phyloP scores from a whole-genome alignment of 768 basidiomycete species.

The Termitomyces bulborhizus region DNA sequence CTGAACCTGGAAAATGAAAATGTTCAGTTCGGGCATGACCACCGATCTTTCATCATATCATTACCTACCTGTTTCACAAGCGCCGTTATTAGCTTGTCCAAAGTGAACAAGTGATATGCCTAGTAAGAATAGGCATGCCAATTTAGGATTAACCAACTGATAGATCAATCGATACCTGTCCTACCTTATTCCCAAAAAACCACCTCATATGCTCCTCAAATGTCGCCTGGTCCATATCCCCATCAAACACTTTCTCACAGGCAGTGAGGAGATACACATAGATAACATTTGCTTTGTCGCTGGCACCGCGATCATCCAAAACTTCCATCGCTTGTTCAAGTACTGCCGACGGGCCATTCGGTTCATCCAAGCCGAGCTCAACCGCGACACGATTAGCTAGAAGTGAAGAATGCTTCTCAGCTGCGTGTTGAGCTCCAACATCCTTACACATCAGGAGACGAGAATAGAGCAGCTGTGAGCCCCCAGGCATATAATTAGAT shows the following conservation, averaged over 20 bases:
- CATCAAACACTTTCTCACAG: slow-evolving; percentile 91
- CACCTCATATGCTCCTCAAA: slow-evolving; percentile 96
- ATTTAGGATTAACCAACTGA: slow-evolving; percentile 3
- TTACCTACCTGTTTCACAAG: slow-evolving; percentile 81
- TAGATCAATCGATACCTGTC: slow-evolving; percentile 13
- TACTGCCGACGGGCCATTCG: slow-evolving; percentile 65
- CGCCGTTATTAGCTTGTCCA: slow-evolving; percentile 87
- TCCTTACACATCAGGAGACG: slow-evolving; percentile 83
- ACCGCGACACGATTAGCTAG: slow-evolving; percentile 78
- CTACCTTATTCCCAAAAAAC: slow-evolving; percentile 85
- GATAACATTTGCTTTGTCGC: slow-evolving; percentile 55
- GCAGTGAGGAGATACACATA: slow-evolving; percentile 87
- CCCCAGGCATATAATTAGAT: slow-evolving; percentile 10
- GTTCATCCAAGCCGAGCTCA: slow-evolving; percentile 80
- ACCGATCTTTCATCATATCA: background rate
- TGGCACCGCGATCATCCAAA: slow-evolving; percentile 41
- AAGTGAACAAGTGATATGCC: slow-evolving; percentile 88
- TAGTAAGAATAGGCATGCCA: slow-evolving; percentile 31
- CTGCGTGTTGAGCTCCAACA: slow-evolving; percentile 65
- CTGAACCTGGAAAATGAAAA: slow-evolving; percentile 55
- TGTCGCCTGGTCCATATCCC: slow-evolving; percentile 83
- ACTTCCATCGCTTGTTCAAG: slow-evolving; percentile 64
- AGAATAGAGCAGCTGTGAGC: slow-evolving; percentile 73
- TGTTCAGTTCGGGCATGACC: background rate
- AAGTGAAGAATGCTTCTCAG: slow-evolving; percentile 57